Percentiles rank a stretch among this genome's conserved stretches.
Conservation (phyloP, 257 asterid genomes). For the Solanum paucissectum region DNA sequence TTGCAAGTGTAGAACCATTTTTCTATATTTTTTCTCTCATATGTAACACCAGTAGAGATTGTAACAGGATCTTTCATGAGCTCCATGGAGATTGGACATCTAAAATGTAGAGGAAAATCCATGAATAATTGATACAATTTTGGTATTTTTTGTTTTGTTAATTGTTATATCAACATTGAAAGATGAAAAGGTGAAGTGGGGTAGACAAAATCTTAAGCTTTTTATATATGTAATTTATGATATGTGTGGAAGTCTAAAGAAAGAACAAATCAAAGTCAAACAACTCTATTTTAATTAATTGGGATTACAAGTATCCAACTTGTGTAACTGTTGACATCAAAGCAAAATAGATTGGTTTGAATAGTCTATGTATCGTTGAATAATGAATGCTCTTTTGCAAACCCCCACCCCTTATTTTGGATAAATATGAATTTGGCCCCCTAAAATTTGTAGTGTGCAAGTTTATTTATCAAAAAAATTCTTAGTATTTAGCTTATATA, state of each 20-base stretch:
- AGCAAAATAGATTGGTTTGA: conserved; percentile 13
- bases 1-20: conserved; percentile 59
- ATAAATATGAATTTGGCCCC: neutral
- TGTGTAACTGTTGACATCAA: conserved; percentile 26
- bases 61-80: conserved; percentile 86
- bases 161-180: neutral
- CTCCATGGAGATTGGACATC: conserved; percentile 94
- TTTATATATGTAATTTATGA: neutral
- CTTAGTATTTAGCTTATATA: neutral
- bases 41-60: conserved; percentile 77
- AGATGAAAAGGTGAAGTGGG: conserved; percentile 1
- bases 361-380: neutral
- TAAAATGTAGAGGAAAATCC: conserved; percentile 65
- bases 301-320: neutral
- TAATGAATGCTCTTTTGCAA: neutral
- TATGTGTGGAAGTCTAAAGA: conserved; percentile 24
- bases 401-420: neutral
- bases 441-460: neutral
- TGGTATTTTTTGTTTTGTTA: neutral
- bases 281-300: neutral
- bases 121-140: neutral
- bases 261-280: conserved; percentile 48
- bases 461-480: neutral
- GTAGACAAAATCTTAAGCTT: neutral
- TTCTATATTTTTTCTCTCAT: conserved; percentile 62